Percentiles rank a stretch among this genome's conserved stretches.
Evolutionary conservation across 2,329 filamentous ascomycete species (phyloP).

Genomic region (Fusarium sp.): DNA sequence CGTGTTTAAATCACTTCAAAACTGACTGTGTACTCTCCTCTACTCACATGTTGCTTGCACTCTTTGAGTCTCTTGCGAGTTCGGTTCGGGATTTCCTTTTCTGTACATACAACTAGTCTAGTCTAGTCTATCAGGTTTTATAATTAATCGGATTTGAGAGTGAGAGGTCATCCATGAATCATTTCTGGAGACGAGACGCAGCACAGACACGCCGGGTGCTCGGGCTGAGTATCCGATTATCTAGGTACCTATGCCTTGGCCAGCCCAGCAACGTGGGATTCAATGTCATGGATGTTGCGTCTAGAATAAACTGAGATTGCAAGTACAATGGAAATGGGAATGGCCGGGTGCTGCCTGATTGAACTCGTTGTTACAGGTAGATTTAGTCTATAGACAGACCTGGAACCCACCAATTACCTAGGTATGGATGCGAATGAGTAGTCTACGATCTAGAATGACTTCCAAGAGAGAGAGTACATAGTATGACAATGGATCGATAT

Average conservation of each 20-base stretch:
- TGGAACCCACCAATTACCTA: not conserved
- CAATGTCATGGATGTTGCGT: not conserved
- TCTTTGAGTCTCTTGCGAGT: not conserved
- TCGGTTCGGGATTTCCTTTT: not conserved
- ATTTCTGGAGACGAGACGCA: constrained; percentile 13
- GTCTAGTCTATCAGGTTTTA: not conserved
- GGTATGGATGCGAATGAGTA: not conserved
- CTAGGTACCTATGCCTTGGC: constrained; percentile 15
- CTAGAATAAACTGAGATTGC: too few relatives aligned
- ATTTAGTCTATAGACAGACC: not conserved
- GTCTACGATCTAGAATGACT: not conserved
- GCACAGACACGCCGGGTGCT: constrained; percentile 27
- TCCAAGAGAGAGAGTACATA: not conserved
- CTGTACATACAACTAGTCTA: not conserved
- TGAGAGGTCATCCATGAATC: constrained; percentile 12
- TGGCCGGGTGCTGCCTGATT: not conserved
- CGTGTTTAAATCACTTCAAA: constrained; percentile 7
- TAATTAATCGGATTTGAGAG: not conserved
- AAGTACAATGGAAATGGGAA: not conserved
- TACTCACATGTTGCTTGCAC: not conserved
- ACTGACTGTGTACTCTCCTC: not conserved
- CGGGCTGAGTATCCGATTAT: constrained; percentile 21
- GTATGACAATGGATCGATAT: not conserved
- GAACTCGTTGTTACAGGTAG: not conserved
- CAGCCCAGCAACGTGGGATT: constrained; percentile 1